Conservation (phyloP, 2,329 filamentous ascomycete genomes). For the Sporothrix humicola region DNA sequence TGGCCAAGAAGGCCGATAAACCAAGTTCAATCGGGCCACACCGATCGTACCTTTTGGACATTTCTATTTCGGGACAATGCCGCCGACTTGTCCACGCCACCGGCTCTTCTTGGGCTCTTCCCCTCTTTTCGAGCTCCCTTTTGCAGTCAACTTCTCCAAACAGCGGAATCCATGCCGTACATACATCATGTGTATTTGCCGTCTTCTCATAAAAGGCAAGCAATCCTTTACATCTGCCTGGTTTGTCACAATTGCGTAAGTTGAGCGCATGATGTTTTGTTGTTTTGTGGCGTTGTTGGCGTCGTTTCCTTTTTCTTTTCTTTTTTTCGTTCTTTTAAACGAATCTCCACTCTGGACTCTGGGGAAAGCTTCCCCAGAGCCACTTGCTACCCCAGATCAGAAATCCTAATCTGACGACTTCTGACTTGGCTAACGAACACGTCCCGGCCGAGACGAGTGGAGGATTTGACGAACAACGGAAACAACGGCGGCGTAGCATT, state of each 20-base stretch:
- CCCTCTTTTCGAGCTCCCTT: background rate
- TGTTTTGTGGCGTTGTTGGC: background rate
- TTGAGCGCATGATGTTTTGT: background rate
- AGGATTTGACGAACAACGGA: background rate
- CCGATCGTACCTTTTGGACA: background rate
- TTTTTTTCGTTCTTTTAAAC: background rate
- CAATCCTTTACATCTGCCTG: background rate
- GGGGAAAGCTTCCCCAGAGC: slow-evolving; percentile 3
- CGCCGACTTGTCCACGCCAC: background rate
- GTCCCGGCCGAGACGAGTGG: background rate
- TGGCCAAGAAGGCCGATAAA: background rate
- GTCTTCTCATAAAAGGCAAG: too few species aligned
- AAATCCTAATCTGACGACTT: background rate
- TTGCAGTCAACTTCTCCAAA: background rate
- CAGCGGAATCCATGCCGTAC: background rate
- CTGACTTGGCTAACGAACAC: background rate
- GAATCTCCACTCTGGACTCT: background rate
- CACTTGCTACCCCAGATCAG: background rate
- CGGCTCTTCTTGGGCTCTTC: background rate
- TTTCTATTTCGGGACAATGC: slow-evolving; percentile 16
- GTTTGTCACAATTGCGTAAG: background rate
- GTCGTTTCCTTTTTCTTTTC: background rate
- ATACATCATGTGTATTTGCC: slow-evolving; percentile 4
- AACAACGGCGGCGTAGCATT: background rate
- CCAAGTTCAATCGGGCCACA: background rate